Evolutionary conservation across 2,329 filamentous ascomycete genomes (phyloP).

Genomic region (Proliferodiscus dingleyae): DNA sequence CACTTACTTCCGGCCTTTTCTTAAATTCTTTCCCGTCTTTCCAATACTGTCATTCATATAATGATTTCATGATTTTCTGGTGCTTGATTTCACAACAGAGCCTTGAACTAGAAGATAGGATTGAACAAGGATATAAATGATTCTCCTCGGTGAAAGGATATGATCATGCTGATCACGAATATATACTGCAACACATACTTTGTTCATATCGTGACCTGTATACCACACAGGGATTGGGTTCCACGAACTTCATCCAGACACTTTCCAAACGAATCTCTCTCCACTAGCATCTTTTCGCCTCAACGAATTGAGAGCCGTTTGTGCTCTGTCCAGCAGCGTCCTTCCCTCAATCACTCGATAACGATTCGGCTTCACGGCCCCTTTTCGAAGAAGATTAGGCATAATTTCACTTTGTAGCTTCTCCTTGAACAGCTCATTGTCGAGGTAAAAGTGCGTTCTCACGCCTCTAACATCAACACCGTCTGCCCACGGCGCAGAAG

Average conservation of each 20-base stretch:
- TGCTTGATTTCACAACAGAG: too few relatives aligned
- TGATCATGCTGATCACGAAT: too few relatives aligned
- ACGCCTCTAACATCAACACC: slow-evolving; percentile 51
- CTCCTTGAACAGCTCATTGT: slow-evolving; percentile 49
- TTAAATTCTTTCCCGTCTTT: too few relatives aligned
- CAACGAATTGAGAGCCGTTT: slow-evolving; percentile 39
- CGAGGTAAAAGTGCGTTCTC: slow-evolving; percentile 48
- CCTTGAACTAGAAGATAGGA: too few relatives aligned
- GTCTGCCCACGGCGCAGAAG: slow-evolving; percentile 42
- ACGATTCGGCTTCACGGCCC: slow-evolving; percentile 38
- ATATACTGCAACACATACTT: too few relatives aligned
- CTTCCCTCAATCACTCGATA: slow-evolving; percentile 37
- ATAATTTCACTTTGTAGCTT: slow-evolving; percentile 25
- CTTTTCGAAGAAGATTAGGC: slow-evolving; percentile 30
- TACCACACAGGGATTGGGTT: too few relatives aligned
- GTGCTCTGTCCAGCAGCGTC: slow-evolving; percentile 31
- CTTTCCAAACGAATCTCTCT: slow-evolving; percentile 37
- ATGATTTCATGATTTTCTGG: too few relatives aligned
- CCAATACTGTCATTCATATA: too few relatives aligned
- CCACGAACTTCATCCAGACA: slow-evolving; percentile 26
- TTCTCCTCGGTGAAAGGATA: too few relatives aligned
- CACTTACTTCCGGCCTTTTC: too few relatives aligned
- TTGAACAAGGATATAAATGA: too few relatives aligned
- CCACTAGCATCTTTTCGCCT: slow-evolving; percentile 40
- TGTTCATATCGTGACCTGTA: too few relatives aligned